Base-by-base conservation (phyloP, 1,284 basidiomycete species). In the Irpex sp. region DNA sequence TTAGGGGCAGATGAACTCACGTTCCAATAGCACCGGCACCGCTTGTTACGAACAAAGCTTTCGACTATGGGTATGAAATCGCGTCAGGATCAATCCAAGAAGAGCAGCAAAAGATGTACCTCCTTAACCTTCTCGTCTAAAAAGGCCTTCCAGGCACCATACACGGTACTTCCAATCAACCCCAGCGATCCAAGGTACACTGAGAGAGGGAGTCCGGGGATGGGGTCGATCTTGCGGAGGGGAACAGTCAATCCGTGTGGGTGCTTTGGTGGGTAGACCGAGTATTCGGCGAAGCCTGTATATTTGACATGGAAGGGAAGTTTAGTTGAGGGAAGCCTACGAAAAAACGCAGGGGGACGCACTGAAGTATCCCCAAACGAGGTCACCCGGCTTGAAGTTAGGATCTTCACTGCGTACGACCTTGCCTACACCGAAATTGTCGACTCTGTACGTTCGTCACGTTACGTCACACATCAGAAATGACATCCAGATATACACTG, bases 321-420 rank as follows among this genome's bases (percentile, higher is more conserved):
- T 26, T 26, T 2, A 26, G 26, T 26, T 26, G 26, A 26, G 26
- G 3, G 26, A 26, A 26, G 26, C 26, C 26, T 26, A 26, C 26
- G 26, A 26, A 26, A 26, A 26, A 26, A 3, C 26, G 3, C 26
- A 26, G 26, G n/a, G 19, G 9, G 33, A 57, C 56, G 60, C 64
- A 76, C 73, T 61, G n/a, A 71, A 57, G 6, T 63, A 61, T 0
- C 79, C 80, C 59, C 73, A 77, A 4, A 83, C 63, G 65, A 81
- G 77, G 62, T 81, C 79, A 0, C 82, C 82, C 13, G 64, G 61
- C 63, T 78, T 76, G 19, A 77, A 74, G 2, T 67, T 66, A 0
- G 70, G 39, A 33, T 70, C 62, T 61, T 84, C 81, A 1, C 80
- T 81, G 19, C 79, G 75, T 1, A 83, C 9, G 21, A 83, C 72